Evolutionary conservation across 306 rosid species (phyloP).

Genomic region (Clitoria ternatea): DNA sequence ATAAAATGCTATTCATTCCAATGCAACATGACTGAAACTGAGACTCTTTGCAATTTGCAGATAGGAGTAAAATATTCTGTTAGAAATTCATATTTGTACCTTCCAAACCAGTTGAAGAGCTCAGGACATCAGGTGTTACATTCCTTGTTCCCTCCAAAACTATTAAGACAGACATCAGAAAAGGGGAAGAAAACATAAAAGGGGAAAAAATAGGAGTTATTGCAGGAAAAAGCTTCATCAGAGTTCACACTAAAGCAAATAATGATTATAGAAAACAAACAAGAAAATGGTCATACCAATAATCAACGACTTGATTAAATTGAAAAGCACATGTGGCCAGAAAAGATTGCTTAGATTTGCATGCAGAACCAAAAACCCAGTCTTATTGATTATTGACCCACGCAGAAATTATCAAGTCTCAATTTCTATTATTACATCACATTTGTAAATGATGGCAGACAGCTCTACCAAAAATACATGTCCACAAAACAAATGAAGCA

Average conservation of each 20-base stretch:
- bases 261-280: not conserved
- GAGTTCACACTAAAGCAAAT: not conserved
- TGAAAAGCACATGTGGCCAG: not conserved
- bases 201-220: constrained; percentile 4
- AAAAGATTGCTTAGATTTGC: constrained; percentile 9
- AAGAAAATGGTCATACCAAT: not conserved
- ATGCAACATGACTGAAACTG: not conserved
- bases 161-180: constrained; percentile 25
- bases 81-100: constrained; percentile 42
- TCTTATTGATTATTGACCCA: no score
- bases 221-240: constrained; percentile 5
- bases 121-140: constrained; percentile 72
- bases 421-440: not conserved
- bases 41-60: constrained; percentile 13
- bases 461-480: not conserved
- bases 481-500: not conserved
- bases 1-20: not conserved
- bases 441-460: not conserved
- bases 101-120: constrained; percentile 86
- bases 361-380: not conserved
- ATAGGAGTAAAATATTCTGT: not conserved
- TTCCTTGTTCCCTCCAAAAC: constrained; percentile 84
- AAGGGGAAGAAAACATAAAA: not conserved
- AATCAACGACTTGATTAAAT: not conserved
- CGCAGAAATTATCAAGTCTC: no score